A percentile compares a stretch with the other conserved stretches of the same genome.
phyloP scores from a whole-genome alignment of 2,329 filamentous ascomycete species.

The Capronia americana region DNA sequence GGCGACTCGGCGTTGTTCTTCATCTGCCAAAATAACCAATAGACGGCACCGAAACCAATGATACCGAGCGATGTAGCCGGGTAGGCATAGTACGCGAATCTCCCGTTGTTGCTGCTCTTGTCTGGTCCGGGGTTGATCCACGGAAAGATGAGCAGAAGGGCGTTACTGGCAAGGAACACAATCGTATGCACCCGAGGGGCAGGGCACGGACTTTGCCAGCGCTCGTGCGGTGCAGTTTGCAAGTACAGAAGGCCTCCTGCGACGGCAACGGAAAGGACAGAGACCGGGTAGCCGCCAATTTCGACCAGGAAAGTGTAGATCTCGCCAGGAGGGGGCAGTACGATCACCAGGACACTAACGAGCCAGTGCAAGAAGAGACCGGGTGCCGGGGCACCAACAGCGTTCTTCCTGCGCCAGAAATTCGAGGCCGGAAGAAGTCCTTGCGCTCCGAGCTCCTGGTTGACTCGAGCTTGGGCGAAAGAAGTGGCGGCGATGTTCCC shows the following conservation, averaged over 20 bases:
- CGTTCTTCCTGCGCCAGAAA: conserved; percentile 72
- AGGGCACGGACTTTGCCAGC: conserved; percentile 63
- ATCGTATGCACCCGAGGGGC: conserved; percentile 61
- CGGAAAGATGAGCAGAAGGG: conserved; percentile 66
- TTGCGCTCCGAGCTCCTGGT: conserved; percentile 71
- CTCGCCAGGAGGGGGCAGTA: conserved; percentile 70
- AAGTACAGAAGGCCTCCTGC: conserved; percentile 61
- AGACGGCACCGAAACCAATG: conserved; percentile 57
- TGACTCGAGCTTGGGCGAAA: conserved; percentile 60
- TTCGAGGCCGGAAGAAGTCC: conserved; percentile 68
- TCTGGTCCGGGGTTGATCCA: conserved; percentile 62
- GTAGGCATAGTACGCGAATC: conserved; percentile 64
- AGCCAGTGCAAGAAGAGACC: conserved; percentile 51
- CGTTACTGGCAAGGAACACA: conserved; percentile 67
- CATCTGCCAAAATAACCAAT: conserved; percentile 62
- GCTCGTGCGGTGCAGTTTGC: conserved; percentile 36
- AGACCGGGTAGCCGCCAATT: conserved; percentile 44
- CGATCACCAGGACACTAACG: conserved; percentile 65
- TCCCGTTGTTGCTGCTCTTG: conserved; percentile 50
- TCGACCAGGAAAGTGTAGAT: conserved; percentile 68
- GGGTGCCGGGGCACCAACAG: conserved; percentile 68
- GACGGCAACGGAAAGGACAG: conserved; percentile 43
- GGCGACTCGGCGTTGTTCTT: not conserved
- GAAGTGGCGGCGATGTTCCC: conserved; percentile 66
- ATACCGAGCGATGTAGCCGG: conserved; percentile 62